Base-by-base conservation (phyloP, 768 basidiomycete species). In the Leccinellum luteum region DNA sequence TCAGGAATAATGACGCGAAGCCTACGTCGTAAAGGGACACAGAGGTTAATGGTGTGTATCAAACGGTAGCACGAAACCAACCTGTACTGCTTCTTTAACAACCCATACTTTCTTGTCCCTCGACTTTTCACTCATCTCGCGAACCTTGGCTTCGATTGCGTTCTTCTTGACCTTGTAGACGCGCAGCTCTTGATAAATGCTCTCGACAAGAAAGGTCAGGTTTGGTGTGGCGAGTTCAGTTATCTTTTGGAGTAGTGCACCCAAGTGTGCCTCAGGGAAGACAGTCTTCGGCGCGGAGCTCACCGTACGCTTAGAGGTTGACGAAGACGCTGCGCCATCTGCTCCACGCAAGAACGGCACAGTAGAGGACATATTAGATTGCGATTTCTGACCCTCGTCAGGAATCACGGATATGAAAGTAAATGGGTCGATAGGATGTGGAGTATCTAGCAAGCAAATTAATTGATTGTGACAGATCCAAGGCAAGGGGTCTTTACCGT, bases 121-220 rank as follows among this genome's bases (percentile, higher is more conserved):
- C 64, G 82, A 85, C 66, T 89, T 92, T 72, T 86, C 88, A 15
- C 83, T 79, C 13, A 92, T 80, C 70, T 92, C 90, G 48, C 82
- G 78, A 35, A 94, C 77, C 69, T 93, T 93, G 3, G 84, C 85
- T 70, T 92, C 90, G 47, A 94, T 85, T 4, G 89, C 84, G 51
- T 86, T 89, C 79, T 93, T 94, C 77, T 87, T 92, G 60, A 92
- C 81, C 56, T 86, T 87, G 61, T 87, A 75, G n/a, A 69, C 71
- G 31, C 82, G 82, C 41, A 93, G 75, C 27, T 87, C 87, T 60
- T 86, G 83, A 64, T 86, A 83, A 61, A 93, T 80, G 8, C 83
- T 79, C 58, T 93, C 91, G 0, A 92, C 80, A 28, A 94, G 81
- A 54, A 84, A 79, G 8, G 78, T 79, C 25, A 91, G 75, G 60